These are phyloP conservation scores for Fusarium albidum DNA, from an alignment of 2,329 filamentous ascomycete species.

Conservation along the genomic window DNA sequence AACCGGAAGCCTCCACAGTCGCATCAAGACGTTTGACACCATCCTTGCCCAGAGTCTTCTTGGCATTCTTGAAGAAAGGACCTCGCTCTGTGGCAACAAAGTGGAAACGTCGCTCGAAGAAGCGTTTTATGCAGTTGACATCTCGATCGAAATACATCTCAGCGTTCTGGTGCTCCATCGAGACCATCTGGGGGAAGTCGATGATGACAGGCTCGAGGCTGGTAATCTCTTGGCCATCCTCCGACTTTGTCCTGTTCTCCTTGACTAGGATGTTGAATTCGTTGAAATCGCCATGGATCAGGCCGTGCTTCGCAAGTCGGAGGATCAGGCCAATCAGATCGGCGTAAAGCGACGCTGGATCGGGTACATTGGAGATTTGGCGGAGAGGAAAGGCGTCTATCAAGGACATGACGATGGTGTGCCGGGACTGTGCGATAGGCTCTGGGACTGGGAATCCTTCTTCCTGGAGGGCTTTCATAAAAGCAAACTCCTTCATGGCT, in stretches of 20 bases:
- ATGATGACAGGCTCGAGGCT: conserved; percentile 82
- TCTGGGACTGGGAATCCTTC: conserved; percentile 91
- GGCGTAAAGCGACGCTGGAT: conserved; percentile 87
- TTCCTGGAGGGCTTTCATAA: conserved; percentile 85
- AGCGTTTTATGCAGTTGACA: conserved; percentile 93
- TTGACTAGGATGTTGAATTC: conserved; percentile 98
- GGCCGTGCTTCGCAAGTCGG: conserved; percentile 80
- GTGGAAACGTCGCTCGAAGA: conserved; percentile 88
- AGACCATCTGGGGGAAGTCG: conserved; percentile 98
- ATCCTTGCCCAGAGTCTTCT: conserved; percentile 74
- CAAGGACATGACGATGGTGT: conserved; percentile 95
- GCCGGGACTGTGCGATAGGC: conserved; percentile 87
- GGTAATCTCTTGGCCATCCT: conserved; percentile 54
- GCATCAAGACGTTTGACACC: conserved; percentile 80
- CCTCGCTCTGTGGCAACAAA: conserved; percentile 85
- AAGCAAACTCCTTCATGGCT: conserved; percentile 92
- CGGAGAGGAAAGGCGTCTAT: conserved; percentile 92
- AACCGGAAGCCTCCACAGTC: conserved; percentile 89
- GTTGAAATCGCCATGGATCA: conserved; percentile 99
- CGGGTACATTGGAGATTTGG: conserved; percentile 83
- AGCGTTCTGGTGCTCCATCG: conserved; percentile 90
- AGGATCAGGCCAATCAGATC: conserved; percentile 90
- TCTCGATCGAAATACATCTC: conserved; percentile 98
- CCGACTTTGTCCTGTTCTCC: conserved; percentile 63
- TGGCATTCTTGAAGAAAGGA: conserved; percentile 85